Evolutionary conservation across 1,284 basidiomycete species (phyloP), one percentile per base, ranked within the genome.

Genomic region (Trichosporon sp.): DNA sequence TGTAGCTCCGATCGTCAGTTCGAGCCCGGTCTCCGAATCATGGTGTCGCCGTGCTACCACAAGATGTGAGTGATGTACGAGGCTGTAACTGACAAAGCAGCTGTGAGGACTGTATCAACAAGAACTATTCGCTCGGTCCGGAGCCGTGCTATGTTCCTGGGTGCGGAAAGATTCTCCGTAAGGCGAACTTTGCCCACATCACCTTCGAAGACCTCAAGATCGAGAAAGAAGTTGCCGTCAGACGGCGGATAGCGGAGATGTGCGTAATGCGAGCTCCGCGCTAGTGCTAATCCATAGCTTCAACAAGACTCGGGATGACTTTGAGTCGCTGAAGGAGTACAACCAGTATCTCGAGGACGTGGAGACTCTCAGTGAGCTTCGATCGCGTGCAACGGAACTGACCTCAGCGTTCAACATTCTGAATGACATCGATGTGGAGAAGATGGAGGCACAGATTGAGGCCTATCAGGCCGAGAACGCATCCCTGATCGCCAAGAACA

Each of bases 31-130:
- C 87, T 99, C 32, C 90, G 96, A 56, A 87, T 99, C 64, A 88
- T 99, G 70, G 96, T 99, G 73, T 96, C 94, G 79, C 89, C 93
- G 37, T 99, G 97, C 84, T 99, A 98, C 84, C 97, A 99, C 86
- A 98, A 98, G 88, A 96, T 98, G 96, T 94, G 76, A 72, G 88
- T 76, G 37, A 10, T 11, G 8, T 5, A 16, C 19, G 19, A 8
- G 0, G 0, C 0, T 10, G 2, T 19, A n/a, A 46, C 16, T 35
- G 16, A 48, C 72, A 70, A 48, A 31, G 12, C 77, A 96, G 94
- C 92, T 98, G 95, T 84, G 95, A 97, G 86, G 93, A 92, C 1
- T 99, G 97, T 83, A 98, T 99, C 79, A 97, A 99, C 83, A 90
- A 96, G 7, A 84, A 99, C 64, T 99, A 97, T 83, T 96, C 94